A percentile compares a stretch with the other conserved stretches of the same genome.
phyloP scores from a whole-genome alignment of 1,284 basidiomycete genomes.

The Apiotrichum siamense region DNA sequence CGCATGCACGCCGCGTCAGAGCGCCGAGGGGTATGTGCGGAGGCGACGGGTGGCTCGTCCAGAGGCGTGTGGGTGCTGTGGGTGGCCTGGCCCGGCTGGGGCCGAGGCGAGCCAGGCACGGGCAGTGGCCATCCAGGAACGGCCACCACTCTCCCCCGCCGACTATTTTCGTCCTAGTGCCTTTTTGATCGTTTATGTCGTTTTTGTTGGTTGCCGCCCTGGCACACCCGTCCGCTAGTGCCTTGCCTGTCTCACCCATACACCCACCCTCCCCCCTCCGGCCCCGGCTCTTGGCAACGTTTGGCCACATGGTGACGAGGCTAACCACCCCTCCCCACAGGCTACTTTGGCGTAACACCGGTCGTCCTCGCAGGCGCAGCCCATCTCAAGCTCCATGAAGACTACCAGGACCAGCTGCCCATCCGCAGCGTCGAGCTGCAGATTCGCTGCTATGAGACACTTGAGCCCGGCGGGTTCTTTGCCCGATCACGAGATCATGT shows the following conservation, averaged over 20 bases:
- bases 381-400: conserved; percentile 17
- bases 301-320: conserved; percentile 6
- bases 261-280: background rate
- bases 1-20: no score
- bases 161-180: no score
- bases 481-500: conserved; percentile 13
- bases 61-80: no score
- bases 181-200: no score
- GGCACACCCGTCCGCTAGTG: background rate
- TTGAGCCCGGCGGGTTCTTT: conserved; percentile 17
- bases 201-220: no score
- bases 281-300: background rate
- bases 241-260: background rate
- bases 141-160: no score
- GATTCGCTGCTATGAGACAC: conserved; percentile 28
- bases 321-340: no score
- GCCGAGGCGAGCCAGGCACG: no score
- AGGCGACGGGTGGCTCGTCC: no score
- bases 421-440: conserved; percentile 23
- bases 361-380: conserved; percentile 27
- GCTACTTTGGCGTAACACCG: conserved; percentile 38
- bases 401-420: conserved; percentile 18
- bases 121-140: no score
- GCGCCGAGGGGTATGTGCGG: no score
- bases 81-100: no score